Evolutionary conservation across 2,329 filamentous ascomycete genomes (phyloP).

Genomic region (Talaromyces piceae): DNA sequence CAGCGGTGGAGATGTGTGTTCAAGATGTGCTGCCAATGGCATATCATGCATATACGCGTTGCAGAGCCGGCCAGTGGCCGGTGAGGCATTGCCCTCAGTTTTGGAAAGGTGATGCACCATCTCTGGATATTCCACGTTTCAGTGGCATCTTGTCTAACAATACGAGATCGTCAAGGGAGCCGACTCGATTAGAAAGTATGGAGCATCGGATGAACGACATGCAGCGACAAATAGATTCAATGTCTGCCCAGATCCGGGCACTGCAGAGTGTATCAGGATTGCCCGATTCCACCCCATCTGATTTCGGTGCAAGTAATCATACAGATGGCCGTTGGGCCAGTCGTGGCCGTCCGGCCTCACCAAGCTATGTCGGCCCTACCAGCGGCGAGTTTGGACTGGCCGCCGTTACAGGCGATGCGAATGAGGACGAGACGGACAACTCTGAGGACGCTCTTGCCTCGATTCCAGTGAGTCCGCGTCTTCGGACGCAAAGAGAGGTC

Average conservation of each 20-base stretch:
- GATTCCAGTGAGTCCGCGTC: not conserved
- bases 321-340: constrained; percentile 9
- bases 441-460: constrained; percentile 4
- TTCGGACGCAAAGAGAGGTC: not conserved
- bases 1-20: constrained; percentile 9
- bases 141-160: not conserved
- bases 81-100: not conserved
- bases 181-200: constrained; percentile 17
- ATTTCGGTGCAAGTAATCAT: constrained; percentile 4
- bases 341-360: constrained; percentile 21
- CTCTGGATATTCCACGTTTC: not conserved
- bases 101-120: not conserved
- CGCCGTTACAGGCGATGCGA: constrained; percentile 1
- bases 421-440: constrained; percentile 9
- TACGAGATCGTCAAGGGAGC: constrained; percentile 12
- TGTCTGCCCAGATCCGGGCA: constrained; percentile 22
- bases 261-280: constrained; percentile 12
- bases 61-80: not conserved
- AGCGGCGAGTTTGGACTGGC: constrained; percentile 29
- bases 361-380: constrained; percentile 27
- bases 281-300: constrained; percentile 6
- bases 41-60: constrained; percentile 7
- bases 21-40: constrained; percentile 6
- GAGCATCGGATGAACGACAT: constrained; percentile 22
- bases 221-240: constrained; percentile 22